Percentiles rank a stretch among this genome's conserved stretches.
Conservation (phyloP, 805 yeast genomes). For the Candida nonsorbophila region DNA sequence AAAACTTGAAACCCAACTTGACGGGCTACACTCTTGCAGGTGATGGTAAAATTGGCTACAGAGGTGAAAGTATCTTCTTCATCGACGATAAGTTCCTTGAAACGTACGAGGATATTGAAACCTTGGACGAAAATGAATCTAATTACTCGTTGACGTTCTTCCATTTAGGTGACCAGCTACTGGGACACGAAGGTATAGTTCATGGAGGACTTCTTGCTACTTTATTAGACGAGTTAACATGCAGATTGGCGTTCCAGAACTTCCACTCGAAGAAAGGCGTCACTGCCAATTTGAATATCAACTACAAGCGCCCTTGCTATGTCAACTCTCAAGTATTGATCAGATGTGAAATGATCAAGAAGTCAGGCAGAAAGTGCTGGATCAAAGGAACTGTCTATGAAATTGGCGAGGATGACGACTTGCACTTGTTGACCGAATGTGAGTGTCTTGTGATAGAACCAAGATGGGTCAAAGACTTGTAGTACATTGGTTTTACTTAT, state of each 20-base stretch:
- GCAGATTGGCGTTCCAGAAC: constrained; percentile 38
- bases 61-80: constrained; percentile 28
- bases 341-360: constrained; percentile 25
- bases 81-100: constrained; percentile 26
- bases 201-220: constrained; percentile 43
- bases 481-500: constrained; percentile 1
- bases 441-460: constrained; percentile 40
- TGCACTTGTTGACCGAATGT: constrained; percentile 24
- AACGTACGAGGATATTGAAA: constrained; percentile 17
- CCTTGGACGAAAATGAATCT: constrained; percentile 10
- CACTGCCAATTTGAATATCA: constrained; percentile 39
- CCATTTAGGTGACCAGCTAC: constrained; percentile 30
- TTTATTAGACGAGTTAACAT: constrained; percentile 36
- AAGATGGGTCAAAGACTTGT: constrained; percentile 29
- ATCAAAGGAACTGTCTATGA: constrained; percentile 29
- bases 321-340: constrained; percentile 26
- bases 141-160: constrained; percentile 34
- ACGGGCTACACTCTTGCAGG: constrained; percentile 34
- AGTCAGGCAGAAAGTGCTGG: constrained; percentile 35
- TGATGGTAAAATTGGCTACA: constrained; percentile 24
- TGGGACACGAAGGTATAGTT: constrained; percentile 37
- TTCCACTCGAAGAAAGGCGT: constrained; percentile 35
- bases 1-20: constrained; percentile 26
- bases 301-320: constrained; percentile 31
- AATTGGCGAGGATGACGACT: constrained; percentile 14